Conservation (phyloP, 257 asterid genomes). For the Fraxinus pennsylvanica region DNA sequence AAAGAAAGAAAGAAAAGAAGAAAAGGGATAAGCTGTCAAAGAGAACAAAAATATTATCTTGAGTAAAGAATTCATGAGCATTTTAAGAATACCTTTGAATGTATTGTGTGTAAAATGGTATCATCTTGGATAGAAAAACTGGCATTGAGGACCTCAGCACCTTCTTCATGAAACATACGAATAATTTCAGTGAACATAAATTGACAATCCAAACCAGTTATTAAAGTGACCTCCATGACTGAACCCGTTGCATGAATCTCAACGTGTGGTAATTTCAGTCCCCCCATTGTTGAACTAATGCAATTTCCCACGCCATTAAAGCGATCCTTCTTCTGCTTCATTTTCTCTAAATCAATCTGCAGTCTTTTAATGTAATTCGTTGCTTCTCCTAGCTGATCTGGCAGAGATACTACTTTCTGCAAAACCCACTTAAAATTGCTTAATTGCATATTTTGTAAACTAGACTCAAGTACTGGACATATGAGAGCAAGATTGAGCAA, state of each 20-base stretch:
- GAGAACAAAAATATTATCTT: background rate
- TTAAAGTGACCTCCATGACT: constrained; percentile 47
- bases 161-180: constrained; percentile 61
- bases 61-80: background rate
- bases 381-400: constrained; percentile 69
- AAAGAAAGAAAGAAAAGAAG: background rate
- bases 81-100: constrained; percentile 46
- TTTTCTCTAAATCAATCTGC: constrained; percentile 47
- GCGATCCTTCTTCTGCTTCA: constrained; percentile 54
- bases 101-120: constrained; percentile 61
- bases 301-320: background rate
- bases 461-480: too few relatives aligned
- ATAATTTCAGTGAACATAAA: constrained; percentile 51
- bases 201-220: constrained; percentile 48
- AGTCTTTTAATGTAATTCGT: constrained; percentile 55
- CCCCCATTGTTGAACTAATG: constrained; percentile 13
- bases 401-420: constrained; percentile 52
- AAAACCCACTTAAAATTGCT: background rate
- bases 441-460: background rate
- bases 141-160: constrained; percentile 53
- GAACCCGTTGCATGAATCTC: constrained; percentile 50
- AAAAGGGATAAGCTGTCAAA: background rate
- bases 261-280: constrained; percentile 37
- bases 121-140: constrained; percentile 34
- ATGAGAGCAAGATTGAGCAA: background rate